Evolutionary conservation across 2,329 filamentous ascomycete genomes (phyloP).

Genomic region (Fusarium scirpi): DNA sequence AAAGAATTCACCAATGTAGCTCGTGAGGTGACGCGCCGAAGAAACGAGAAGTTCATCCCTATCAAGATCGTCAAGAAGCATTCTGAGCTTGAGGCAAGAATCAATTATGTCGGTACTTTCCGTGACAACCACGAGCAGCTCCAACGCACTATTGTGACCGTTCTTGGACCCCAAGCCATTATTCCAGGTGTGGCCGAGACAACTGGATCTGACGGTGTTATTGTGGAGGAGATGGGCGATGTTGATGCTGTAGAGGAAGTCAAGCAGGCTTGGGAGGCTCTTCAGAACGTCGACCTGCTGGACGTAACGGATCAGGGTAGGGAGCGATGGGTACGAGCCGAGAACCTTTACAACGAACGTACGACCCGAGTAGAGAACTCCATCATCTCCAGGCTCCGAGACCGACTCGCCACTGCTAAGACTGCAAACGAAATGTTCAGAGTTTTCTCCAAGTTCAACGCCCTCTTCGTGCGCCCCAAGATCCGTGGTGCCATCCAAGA

Average conservation of each 20-base stretch:
- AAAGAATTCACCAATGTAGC: conserved; percentile 99
- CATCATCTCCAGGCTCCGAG: conserved; percentile 93
- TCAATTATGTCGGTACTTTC: conserved; percentile 95
- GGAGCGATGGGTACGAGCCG: conserved; percentile 90
- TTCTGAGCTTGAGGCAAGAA: conserved; percentile 85
- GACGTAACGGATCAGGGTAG: conserved; percentile 93
- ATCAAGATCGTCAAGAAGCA: conserved; percentile 96
- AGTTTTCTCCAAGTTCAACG: conserved; percentile 99
- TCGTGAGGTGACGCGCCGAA: conserved; percentile 90
- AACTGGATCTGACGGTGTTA: conserved; percentile 69
- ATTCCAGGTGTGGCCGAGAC: conserved; percentile 66
- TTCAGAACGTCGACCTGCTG: conserved; percentile 94
- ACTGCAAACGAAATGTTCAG: conserved; percentile 99
- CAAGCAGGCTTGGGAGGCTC: conserved; percentile 89
- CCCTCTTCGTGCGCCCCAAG: conserved; percentile 97
- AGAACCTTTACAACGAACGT: conserved; percentile 96
- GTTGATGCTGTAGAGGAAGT: conserved; percentile 98
- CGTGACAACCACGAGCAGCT: conserved; percentile 97
- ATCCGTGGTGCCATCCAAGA: conserved; percentile 97
- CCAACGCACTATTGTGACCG: conserved; percentile 94
- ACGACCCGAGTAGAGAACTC: conserved; percentile 98
- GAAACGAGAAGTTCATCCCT: conserved; percentile 98
- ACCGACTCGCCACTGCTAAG: conserved; percentile 93
- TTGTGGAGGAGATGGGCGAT: conserved; percentile 95
- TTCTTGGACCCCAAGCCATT: conserved; percentile 82